A percentile compares a stretch with the other conserved stretches of the same genome.
phyloP scores from a whole-genome alignment of 257 asterid species.

The Nicotiana benthamiana region DNA sequence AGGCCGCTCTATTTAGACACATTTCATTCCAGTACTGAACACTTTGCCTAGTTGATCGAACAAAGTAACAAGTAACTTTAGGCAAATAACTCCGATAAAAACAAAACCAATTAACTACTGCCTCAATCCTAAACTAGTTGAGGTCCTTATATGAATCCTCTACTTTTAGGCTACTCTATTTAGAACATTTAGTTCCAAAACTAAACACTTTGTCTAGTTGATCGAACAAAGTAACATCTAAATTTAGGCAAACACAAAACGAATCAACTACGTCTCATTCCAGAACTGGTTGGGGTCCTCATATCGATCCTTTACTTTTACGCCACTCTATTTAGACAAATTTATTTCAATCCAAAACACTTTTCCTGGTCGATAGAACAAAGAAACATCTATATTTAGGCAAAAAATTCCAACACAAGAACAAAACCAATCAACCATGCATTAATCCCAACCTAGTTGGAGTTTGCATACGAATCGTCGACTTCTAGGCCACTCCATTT shows the following conservation, averaged over 20 bases:
- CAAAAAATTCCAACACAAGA: no score
- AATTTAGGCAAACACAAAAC: background rate
- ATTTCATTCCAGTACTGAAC: background rate
- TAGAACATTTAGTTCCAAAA: background rate
- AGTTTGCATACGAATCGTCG: background rate
- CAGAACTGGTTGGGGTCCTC: no score
- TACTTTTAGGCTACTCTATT: background rate
- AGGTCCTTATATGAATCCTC: background rate
- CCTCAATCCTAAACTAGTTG: background rate
- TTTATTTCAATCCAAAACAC: background rate
- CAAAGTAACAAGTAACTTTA: background rate
- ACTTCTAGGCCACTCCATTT: background rate
- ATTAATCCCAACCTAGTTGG: background rate
- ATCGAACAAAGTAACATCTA: background rate
- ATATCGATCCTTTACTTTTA: no score
- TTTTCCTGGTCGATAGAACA: background rate
- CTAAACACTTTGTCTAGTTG: background rate
- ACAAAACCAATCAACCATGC: background rate
- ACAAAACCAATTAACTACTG: no score
- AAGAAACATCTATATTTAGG: no score
- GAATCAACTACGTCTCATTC: no score
- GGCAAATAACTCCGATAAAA: no score
- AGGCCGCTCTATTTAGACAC: background rate
- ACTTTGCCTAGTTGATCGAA: background rate
- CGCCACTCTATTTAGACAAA: background rate